phyloP scores from a whole-genome alignment of 371 early-diverging fungal species.

The Mortierella sp. region DNA sequence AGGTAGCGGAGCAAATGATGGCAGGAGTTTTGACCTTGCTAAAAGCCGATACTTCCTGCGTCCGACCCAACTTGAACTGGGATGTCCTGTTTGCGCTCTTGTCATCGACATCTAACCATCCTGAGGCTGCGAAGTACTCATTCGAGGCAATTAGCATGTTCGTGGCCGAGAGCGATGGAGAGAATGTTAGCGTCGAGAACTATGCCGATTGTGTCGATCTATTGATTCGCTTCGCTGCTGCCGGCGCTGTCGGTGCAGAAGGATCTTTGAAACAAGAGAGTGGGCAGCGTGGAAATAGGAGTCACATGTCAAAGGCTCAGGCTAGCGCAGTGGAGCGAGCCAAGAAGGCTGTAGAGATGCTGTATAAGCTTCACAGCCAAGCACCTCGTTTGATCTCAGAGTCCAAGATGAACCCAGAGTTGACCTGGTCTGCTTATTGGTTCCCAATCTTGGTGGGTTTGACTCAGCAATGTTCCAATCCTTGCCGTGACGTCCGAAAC shows the following conservation, averaged over 20 bases:
- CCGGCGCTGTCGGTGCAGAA: conserved; percentile 59
- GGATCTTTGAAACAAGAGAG: conserved; percentile 53
- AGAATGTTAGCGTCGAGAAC: conserved; percentile 62
- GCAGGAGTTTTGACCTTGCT: conserved; percentile 80
- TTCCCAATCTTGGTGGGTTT: conserved; percentile 76
- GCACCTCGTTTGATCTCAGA: conserved; percentile 67
- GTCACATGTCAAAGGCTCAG: conserved; percentile 53
- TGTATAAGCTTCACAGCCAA: conserved; percentile 67
- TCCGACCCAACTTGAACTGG: conserved; percentile 60
- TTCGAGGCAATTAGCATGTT: conserved; percentile 70
- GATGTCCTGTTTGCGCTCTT: conserved; percentile 64
- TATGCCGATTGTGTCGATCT: conserved; percentile 79
- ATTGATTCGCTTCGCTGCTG: conserved; percentile 65
- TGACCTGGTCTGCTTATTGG: conserved; percentile 79
- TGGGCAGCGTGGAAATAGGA: conserved; percentile 43
- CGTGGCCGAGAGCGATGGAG: conserved; percentile 61
- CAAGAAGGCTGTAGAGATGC: conserved; percentile 68
- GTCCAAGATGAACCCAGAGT: conserved; percentile 59
- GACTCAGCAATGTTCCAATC: conserved; percentile 75
- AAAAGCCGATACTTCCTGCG: conserved; percentile 63
- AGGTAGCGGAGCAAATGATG: conserved; percentile 84
- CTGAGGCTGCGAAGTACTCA: conserved; percentile 68
- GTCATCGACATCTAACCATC: conserved; percentile 65
- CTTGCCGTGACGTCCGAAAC: conserved; percentile 74
- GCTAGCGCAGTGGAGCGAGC: conserved; percentile 70